Percentiles rank a stretch among this genome's conserved stretches.
Conservation (phyloP, 2,329 filamentous ascomycete species). For the Trichoderma citrinoviride region DNA sequence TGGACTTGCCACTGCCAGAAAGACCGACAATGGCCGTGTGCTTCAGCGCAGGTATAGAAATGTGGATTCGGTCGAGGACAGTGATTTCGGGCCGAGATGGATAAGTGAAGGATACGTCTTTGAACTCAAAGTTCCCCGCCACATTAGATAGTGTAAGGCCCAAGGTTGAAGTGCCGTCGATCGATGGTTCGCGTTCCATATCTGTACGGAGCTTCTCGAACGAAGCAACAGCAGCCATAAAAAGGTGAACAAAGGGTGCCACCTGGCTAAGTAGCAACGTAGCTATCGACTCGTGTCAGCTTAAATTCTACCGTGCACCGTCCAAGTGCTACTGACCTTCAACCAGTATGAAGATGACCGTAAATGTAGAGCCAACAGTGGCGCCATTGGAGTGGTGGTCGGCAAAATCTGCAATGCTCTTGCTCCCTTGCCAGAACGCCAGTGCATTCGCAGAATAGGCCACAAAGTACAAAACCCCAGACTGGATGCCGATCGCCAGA, state of each 20-base stretch:
- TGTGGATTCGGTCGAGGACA: constrained; percentile 49
- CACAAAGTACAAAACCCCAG: constrained; percentile 64
- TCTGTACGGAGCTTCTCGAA: constrained; percentile 54
- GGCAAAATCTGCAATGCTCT: constrained; percentile 32
- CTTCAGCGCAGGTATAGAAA: constrained; percentile 56
- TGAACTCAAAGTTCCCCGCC: constrained; percentile 28
- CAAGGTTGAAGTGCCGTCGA: constrained; percentile 37
- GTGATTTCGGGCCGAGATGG: constrained; percentile 49
- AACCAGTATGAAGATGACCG: constrained; percentile 54
- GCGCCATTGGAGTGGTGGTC: constrained; percentile 36
- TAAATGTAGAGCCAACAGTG: constrained; percentile 49
- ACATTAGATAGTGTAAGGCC: constrained; percentile 39
- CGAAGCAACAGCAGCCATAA: constrained; percentile 52
- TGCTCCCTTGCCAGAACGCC: constrained; percentile 65
- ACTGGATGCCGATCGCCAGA: constrained; percentile 52
- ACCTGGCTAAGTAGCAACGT: constrained; percentile 58
- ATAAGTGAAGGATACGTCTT: constrained; percentile 40
- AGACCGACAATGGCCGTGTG: constrained; percentile 68
- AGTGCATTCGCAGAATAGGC: constrained; percentile 63
- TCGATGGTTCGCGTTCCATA: constrained; percentile 47
- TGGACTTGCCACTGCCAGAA: constrained; percentile 67
- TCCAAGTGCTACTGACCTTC: constrained; percentile 38
- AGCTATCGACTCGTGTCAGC: constrained; percentile 32
- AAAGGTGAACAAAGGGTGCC: constrained; percentile 57
- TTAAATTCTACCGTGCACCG: neutral